Base-by-base conservation (phyloP, 352 stramenopile genomes). In the Aphanomyces stellatus region DNA sequence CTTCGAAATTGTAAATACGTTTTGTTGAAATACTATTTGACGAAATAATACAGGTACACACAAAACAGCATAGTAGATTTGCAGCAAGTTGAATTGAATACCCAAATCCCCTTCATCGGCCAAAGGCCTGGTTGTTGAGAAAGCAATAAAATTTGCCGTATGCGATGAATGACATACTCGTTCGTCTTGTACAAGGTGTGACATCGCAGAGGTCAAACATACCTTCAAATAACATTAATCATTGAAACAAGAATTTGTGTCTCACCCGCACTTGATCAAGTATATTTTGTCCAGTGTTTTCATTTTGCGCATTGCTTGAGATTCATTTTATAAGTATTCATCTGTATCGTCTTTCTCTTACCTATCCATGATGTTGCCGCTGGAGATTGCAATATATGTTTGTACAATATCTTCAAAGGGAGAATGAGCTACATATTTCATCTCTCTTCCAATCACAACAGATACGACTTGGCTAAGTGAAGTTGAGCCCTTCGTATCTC, bases 1-100 rank as follows among this genome's bases (percentile, higher is more conserved):
- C 2, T 42, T 11, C 34, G 37, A 51, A 19, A 17, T 46, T 15
- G 31, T 60, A 22, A 65, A 65, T 4, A 65, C 57, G 19, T 41
- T 17, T 17, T 41, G 25, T 8, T 35, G 28, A 27, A 41, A 65
- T 1, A 65, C 57, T 33, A 65, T 37, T 15, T 51, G 33, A 3
- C 57, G 57, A 53, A 65, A 65, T 3, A 65, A 30, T 28, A 11
- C n/a, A 3, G 57, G 57, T 2, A 65, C 57, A 53, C 57, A 65
- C 31, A 65, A 15, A 1, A 51, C 15, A 2, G 6, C 25, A 8
- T 65, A 2, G 43, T 65, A 65, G 22, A 41, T 65, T 13, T 37
- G 27, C 1, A 65, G 22, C 17, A 65, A 28, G n/a, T 65, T 53
- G 25, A 41, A 37, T 25, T 51, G 57, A 4, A 65, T 35, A 5